phyloP scores from a whole-genome alignment of 805 yeast genomes.

The Brettanomyces sp. region DNA sequence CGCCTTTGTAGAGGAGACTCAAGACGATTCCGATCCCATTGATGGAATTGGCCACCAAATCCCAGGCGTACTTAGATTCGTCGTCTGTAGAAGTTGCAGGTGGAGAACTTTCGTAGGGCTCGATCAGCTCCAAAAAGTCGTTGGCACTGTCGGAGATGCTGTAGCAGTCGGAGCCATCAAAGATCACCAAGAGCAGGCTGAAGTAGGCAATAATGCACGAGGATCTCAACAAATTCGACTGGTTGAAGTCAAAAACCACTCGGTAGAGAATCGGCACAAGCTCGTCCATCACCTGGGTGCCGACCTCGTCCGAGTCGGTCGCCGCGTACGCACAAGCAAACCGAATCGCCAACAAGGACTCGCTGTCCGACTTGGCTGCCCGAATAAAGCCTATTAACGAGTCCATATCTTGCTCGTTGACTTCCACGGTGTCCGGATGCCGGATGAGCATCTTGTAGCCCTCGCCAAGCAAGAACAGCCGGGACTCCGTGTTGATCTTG shows the following conservation, averaged over 20 bases:
- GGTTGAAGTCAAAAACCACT: slow-evolving; percentile 7
- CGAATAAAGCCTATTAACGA: slow-evolving; percentile 27
- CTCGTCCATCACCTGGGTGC: slow-evolving; percentile 22
- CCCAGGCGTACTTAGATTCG: slow-evolving; percentile 5
- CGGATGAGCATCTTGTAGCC: slow-evolving; percentile 37
- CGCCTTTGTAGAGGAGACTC: slow-evolving; percentile 27
- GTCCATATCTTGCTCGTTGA: slow-evolving; percentile 29
- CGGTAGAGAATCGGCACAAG: slow-evolving; percentile 21
- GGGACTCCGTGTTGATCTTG: slow-evolving; percentile 35
- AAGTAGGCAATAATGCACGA: slow-evolving; percentile 19
- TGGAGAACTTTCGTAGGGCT: slow-evolving; percentile 21
- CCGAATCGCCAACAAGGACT: slow-evolving; percentile 31
- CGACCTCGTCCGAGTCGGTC: slow-evolving; percentile 44
- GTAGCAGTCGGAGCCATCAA: slow-evolving; percentile 39
- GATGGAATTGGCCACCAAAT: slow-evolving; percentile 30
- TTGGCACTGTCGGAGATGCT: slow-evolving; percentile 38
- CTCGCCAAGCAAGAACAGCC: slow-evolving; percentile 43
- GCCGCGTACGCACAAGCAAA: slow-evolving; percentile 33
- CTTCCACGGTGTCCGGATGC: slow-evolving; percentile 25
- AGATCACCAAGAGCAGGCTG: slow-evolving; percentile 30
- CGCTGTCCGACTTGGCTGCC: slow-evolving; percentile 19
- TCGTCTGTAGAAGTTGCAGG: slow-evolving; percentile 13
- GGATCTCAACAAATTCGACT: slow-evolving; percentile 6
- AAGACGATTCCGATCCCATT: slow-evolving; percentile 35
- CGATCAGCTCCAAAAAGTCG: slow-evolving; percentile 36